Evolutionary conservation across 768 basidiomycete genomes (phyloP).

Genomic region (Boletus subparvulus): DNA sequence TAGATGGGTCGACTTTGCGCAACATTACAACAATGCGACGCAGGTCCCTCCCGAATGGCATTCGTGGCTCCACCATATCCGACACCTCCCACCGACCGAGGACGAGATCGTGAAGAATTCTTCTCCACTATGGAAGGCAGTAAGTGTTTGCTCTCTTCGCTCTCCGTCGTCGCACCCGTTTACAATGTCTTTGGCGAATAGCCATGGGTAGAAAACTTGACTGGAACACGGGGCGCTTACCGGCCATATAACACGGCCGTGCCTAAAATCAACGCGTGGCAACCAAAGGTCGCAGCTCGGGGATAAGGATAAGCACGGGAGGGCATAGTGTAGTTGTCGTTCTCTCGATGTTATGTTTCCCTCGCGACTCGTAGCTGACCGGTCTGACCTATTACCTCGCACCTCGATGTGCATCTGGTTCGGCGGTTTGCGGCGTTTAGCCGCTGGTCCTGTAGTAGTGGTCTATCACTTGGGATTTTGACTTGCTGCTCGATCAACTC

Average conservation of each 20-base stretch:
- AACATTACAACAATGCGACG: slow-evolving; percentile 88
- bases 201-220: slow-evolving; percentile 87
- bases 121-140: slow-evolving; percentile 81
- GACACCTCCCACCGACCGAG: slow-evolving; percentile 73
- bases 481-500: not conserved
- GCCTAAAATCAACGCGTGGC: slow-evolving; percentile 83
- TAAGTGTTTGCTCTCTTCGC: slow-evolving; percentile 40
- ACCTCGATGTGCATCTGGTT: too few relatives aligned
- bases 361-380: too few relatives aligned
- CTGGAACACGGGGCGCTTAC: slow-evolving; percentile 90
- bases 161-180: not conserved
- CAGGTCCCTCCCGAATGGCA: slow-evolving; percentile 98
- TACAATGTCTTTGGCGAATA: slow-evolving; percentile 28
- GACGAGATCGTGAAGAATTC: slow-evolving; percentile 69
- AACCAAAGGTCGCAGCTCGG: slow-evolving; percentile 65
- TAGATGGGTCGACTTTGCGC: slow-evolving; percentile 93
- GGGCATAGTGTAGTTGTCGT: not conserved
- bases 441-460: slow-evolving; percentile 24
- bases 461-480: slow-evolving; percentile 30
- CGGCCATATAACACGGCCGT: slow-evolving; percentile 83
- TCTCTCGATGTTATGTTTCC: not conserved
- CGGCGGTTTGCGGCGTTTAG: too few relatives aligned
- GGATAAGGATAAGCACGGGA: slow-evolving; percentile 18
- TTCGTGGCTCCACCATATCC: slow-evolving; percentile 91
- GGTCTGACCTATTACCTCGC: too few relatives aligned